A percentile compares a stretch with the other conserved stretches of the same genome.
These are phyloP conservation scores for Millerozyma miso DNA, from an alignment of 805 yeast genomes.

Conservation along the genomic window DNA sequence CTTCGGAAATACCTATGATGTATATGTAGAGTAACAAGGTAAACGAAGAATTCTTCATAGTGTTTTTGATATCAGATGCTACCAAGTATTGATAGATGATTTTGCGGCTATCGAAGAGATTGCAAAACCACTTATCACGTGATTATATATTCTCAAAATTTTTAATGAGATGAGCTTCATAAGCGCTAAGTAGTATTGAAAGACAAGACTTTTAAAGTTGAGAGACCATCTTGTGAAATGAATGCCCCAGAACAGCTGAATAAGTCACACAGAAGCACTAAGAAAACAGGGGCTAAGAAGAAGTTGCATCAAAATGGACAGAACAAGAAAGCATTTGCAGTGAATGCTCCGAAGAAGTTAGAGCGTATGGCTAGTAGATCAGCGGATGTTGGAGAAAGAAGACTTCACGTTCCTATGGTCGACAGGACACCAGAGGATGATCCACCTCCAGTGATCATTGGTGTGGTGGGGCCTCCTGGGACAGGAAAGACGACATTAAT, in stretches of 20 bases:
- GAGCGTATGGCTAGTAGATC: constrained; percentile 80
- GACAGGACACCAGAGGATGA: constrained; percentile 96
- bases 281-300: constrained; percentile 65
- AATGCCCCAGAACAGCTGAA: constrained; percentile 53
- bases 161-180: constrained; percentile 3
- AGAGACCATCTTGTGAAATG: constrained; percentile 7
- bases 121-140: background rate
- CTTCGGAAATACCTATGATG: background rate
- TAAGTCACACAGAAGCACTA: constrained; percentile 71
- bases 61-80: background rate
- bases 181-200: constrained; percentile 1
- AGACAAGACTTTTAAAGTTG: background rate
- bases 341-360: constrained; percentile 69
- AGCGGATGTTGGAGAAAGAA: constrained; percentile 77
- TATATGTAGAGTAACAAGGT: background rate
- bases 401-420: constrained; percentile 94
- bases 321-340: constrained; percentile 43
- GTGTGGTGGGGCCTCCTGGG: constrained; percentile 98
- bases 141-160: background rate
- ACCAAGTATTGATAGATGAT: background rate
- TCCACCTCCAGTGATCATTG: constrained; percentile 94
- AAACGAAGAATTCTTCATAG: background rate
- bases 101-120: constrained; percentile 4
- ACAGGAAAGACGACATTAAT: constrained; percentile 95
- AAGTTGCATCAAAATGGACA: constrained; percentile 82